phyloP scores from a whole-genome alignment of 169 alveolate genomes.

The Plasmodium chabaudi region DNA sequence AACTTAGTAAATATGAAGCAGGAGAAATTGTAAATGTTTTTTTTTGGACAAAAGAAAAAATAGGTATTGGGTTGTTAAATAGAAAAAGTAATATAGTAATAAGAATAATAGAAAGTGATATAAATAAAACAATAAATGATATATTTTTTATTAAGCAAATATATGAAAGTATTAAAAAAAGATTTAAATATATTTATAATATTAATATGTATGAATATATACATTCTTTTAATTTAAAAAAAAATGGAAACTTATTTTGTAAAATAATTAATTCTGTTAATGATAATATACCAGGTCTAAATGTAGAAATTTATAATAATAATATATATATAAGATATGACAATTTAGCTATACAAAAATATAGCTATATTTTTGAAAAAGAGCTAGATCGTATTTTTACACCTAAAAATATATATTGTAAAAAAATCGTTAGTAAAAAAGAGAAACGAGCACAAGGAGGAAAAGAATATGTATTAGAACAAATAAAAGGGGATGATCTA shows the following conservation, averaged over 20 bases:
- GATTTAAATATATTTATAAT: constrained; percentile 43
- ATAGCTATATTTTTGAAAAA: constrained; percentile 27
- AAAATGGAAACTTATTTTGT: constrained; percentile 22
- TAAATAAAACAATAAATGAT: constrained; percentile 27
- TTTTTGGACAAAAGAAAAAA: constrained; percentile 21
- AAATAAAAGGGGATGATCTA: constrained; percentile 29
- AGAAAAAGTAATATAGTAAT: constrained; percentile 49
- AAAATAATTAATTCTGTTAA: constrained; percentile 26
- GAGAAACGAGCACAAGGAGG: constrained; percentile 70
- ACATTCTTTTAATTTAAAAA: constrained; percentile 29
- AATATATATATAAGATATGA: constrained; percentile 46
- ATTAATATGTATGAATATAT: constrained; percentile 29
- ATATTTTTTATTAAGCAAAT: constrained; percentile 20
- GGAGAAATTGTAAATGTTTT: constrained; percentile 49
- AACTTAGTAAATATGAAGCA: constrained; percentile 31
- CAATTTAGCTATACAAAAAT: constrained; percentile 50
- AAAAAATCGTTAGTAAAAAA: constrained; percentile 54
- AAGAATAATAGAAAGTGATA: constrained; percentile 40
- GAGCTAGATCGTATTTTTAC: constrained; percentile 37
- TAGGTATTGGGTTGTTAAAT: constrained; percentile 47
- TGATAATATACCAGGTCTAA: constrained; percentile 40
- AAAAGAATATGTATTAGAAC: constrained; percentile 48
- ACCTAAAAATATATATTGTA: constrained; percentile 33
- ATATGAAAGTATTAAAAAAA: constrained; percentile 63
- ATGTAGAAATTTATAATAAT: constrained; percentile 15